phyloP scores from a whole-genome alignment of 2,329 filamentous ascomycete genomes.

The Ascomycota sp. region DNA sequence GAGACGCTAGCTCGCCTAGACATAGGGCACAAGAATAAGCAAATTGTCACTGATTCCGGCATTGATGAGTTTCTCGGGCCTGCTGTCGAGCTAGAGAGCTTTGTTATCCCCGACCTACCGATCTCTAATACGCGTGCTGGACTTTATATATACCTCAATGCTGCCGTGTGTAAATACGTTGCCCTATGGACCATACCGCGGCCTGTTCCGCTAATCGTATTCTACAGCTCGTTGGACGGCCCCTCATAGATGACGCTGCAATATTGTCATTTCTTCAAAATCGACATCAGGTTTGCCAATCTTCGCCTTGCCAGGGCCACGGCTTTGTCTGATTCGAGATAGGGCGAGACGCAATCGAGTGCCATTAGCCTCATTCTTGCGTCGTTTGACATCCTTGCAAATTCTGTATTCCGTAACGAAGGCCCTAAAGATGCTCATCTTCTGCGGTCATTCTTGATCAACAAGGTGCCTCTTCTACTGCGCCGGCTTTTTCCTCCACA shows the following conservation, averaged over 20 bases:
- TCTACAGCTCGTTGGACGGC: constrained; percentile 53
- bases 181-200: background rate
- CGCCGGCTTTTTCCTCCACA: constrained; percentile 36
- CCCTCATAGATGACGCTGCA: constrained; percentile 60
- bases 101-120: constrained; percentile 42
- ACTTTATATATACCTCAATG: constrained; percentile 69
- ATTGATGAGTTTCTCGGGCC: constrained; percentile 39
- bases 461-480: constrained; percentile 36
- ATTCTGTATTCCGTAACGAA: constrained; percentile 53
- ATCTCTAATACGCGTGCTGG: constrained; percentile 59
- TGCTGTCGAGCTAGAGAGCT: constrained; percentile 32
- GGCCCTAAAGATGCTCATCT: constrained; percentile 42
- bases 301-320: too few species aligned
- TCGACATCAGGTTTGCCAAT: constrained; percentile 46
- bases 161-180: constrained; percentile 36
- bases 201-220: background rate
- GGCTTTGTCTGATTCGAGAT: background rate
- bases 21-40: constrained; percentile 30
- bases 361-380: constrained; percentile 70
- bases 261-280: constrained; percentile 68
- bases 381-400: constrained; percentile 76
- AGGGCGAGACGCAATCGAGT: constrained; percentile 60
- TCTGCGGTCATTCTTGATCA: constrained; percentile 70
- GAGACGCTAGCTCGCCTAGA: constrained; percentile 35
- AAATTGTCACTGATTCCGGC: constrained; percentile 21